Conservation (phyloP, 495 filamentous ascomycete species). For the Penicillium coprophilum region DNA sequence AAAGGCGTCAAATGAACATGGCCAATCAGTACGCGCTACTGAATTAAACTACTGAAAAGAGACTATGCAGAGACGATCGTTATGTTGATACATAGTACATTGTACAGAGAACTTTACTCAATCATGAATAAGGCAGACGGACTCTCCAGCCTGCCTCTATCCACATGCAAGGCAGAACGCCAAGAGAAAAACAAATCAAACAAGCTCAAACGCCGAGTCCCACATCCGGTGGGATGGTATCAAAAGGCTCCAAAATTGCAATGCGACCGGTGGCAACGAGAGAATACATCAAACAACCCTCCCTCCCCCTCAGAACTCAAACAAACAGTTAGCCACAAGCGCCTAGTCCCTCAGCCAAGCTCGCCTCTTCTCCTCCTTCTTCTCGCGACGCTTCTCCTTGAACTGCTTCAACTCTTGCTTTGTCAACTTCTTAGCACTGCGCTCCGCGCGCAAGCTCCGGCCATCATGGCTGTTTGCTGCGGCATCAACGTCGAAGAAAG, state of each 20-base stretch:
- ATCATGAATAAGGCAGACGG: background rate
- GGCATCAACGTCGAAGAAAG: conserved; percentile 97
- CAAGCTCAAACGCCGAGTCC: conserved; percentile 24
- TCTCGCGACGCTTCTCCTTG: conserved; percentile 72
- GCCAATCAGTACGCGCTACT: background rate
- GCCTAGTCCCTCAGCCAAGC: conserved; percentile 82
- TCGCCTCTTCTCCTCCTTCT: conserved; percentile 91
- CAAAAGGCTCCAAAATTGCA: conserved; percentile 17
- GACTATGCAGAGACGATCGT: background rate
- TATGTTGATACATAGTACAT: conserved; percentile 6
- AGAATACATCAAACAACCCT: background rate
- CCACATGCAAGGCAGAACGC: conserved; percentile 17
- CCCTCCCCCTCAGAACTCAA: background rate
- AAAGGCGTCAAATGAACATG: background rate
- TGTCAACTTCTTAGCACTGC: conserved; percentile 77
- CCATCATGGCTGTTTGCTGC: conserved; percentile 93
- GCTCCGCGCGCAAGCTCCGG: conserved; percentile 85
- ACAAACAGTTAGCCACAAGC: conserved; percentile 1
- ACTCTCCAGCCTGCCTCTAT: conserved; percentile 17
- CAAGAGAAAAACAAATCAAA: conserved; percentile 8
- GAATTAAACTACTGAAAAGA: background rate
- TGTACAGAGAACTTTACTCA: conserved; percentile 5
- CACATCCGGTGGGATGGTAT: conserved; percentile 24
- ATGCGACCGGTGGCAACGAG: conserved; percentile 13
- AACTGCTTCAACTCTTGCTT: conserved; percentile 80